These are phyloP conservation scores for Arctium minus DNA, from an alignment of 129 eudicot genomes.

Conservation along the genomic window DNA sequence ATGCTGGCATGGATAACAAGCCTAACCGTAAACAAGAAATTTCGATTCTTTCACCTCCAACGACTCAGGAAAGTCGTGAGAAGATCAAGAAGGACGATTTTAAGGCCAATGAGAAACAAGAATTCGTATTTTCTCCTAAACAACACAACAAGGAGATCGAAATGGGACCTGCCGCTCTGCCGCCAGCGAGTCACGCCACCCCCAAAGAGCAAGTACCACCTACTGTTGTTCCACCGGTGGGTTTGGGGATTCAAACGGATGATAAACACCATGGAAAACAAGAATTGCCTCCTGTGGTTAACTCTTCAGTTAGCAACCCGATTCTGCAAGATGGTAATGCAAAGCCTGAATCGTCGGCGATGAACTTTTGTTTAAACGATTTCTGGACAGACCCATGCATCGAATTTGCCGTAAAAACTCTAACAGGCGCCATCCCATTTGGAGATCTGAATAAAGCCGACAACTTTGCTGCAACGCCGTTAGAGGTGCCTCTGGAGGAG, in stretches of 20 bases:
- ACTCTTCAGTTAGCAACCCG: constrained; percentile 11
- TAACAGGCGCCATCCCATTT: constrained; percentile 71
- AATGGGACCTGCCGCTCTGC: neutral
- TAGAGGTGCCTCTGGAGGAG: constrained; percentile 33
- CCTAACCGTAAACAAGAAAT: constrained; percentile 14
- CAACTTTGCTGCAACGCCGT: constrained; percentile 18
- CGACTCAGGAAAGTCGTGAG: constrained; percentile 2
- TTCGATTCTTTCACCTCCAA: neutral
- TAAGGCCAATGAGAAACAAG: constrained; percentile 11
- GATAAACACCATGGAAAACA: constrained; percentile 16
- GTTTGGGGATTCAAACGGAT: neutral
- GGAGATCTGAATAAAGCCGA: constrained; percentile 35
- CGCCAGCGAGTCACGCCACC: neutral
- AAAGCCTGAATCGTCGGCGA: constrained; percentile 15
- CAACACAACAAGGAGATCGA: neutral
- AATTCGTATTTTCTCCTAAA: neutral
- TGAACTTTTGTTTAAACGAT: constrained; percentile 37
- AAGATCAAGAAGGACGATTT: neutral
- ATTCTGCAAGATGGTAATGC: constrained; percentile 8
- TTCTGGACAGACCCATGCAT: constrained; percentile 83
- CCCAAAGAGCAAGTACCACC: neutral
- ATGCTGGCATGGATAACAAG: constrained; percentile 3
- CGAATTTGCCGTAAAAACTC: constrained; percentile 90
- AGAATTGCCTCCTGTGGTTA: neutral
- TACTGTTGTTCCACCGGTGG: neutral